These are phyloP conservation scores for Penicillium sp. DNA, from an alignment of 2,329 filamentous ascomycete genomes.

Conservation along the genomic window DNA sequence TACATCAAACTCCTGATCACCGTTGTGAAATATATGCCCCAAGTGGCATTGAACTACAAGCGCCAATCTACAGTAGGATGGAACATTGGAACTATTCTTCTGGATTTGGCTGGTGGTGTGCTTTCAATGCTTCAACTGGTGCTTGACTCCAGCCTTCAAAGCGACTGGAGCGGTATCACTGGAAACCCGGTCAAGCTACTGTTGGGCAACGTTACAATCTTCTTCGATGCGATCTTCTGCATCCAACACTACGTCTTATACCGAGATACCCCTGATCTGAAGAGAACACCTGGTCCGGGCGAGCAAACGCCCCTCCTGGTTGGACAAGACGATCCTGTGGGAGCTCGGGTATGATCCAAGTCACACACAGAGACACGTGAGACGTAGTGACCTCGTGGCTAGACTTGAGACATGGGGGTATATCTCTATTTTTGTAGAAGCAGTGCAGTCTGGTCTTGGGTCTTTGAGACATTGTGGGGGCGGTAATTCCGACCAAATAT, in stretches of 20 bases:
- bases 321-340: conserved; percentile 12
- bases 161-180: conserved; percentile 84
- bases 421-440: conserved; percentile 16
- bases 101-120: conserved; percentile 78
- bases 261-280: conserved; percentile 30
- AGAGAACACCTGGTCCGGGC: conserved; percentile 17
- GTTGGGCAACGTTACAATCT: conserved; percentile 77
- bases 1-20: conserved; percentile 90
- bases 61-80: conserved; percentile 84
- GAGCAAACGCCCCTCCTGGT: conserved; percentile 32
- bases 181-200: conserved; percentile 91
- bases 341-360: neutral
- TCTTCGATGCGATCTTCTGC: conserved; percentile 85
- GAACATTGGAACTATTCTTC: conserved; percentile 78
- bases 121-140: conserved; percentile 77
- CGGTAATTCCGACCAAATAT: neutral
- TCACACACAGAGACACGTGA: neutral
- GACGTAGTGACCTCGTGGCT: conserved; percentile 1
- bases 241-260: conserved; percentile 86
- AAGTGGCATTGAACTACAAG: conserved; percentile 77
- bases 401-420: conserved; percentile 16
- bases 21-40: conserved; percentile 88
- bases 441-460: neutral
- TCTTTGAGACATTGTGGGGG: conserved; percentile 17
- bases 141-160: conserved; percentile 79